Base-by-base conservation (phyloP, 805 yeast genomes). In the Tetrapisispora nanseiensis region DNA sequence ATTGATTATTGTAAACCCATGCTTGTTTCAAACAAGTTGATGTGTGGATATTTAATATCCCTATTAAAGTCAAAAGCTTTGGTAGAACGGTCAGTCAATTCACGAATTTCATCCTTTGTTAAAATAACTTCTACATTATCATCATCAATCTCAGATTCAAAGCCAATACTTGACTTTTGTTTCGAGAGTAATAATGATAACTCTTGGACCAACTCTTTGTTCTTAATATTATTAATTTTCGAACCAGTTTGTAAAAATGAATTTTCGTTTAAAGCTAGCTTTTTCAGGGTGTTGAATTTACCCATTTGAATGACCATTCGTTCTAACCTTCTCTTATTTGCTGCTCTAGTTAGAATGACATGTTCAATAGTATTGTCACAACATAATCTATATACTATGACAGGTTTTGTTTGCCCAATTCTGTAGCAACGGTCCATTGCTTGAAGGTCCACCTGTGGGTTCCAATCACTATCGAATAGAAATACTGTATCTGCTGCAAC, bases 351-450 rank as follows among this genome's bases (percentile, higher is more conserved):
- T 26, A 92, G 70, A 36, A 92, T 67, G 13, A 85, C 71, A 55
- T 87, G 92, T 62, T 90, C 98, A 23, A 89, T 75, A 1, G 96
- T 85, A 50, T 83, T 78, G 30, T 76, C 74, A 9, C 85, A 73
- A 15, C 87, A 80, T 20, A 92, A 70, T 46, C 97, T 71, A 57
- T 81, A 86, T 1, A 90, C 75, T 19, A 85, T 69, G 4, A 89
- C 95, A 1, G 96, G 96, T 42, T 74, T 77, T 1, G 67, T 71
- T 59, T 90, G 98, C 0, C 97, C 97, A 42, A 92, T 86, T 55
- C 98, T 70, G 58, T 90, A 97, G 11, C 84, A 94, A 42, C 98
- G 71, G 54, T 89, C 97, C 78, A 90, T 90, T 0, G 97, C 97
- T 59, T 90, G 98, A 39, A 87, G 66, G 62, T 90, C 97, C 47